phyloP scores from a whole-genome alignment of 106 monocot genomes.

The Triglochin maritima region DNA sequence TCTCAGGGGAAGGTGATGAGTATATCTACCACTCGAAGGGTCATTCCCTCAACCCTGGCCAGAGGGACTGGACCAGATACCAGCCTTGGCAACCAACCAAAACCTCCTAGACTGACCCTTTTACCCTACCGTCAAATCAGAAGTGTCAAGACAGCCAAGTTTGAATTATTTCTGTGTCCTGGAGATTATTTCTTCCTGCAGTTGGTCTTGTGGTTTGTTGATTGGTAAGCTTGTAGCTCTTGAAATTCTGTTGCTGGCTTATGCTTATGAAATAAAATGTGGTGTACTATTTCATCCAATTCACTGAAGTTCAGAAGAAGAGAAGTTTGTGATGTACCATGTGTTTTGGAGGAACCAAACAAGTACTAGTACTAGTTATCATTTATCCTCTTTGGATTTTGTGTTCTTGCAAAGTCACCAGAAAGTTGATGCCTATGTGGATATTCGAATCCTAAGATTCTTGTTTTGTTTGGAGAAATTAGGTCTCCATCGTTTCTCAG shows the following conservation, averaged over 20 bases:
- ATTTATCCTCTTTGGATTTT: too few relatives aligned
- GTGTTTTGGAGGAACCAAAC: too few relatives aligned
- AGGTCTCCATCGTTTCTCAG: too few relatives aligned
- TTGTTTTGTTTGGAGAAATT: too few relatives aligned
- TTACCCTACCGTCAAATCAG: neutral
- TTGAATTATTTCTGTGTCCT: neutral
- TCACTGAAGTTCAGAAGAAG: too few relatives aligned
- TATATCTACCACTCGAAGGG: conserved; percentile 96
- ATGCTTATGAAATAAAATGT: neutral
- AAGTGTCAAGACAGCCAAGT: neutral
- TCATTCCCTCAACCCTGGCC: conserved; percentile 73
- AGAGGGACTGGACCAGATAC: conserved; percentile 83
- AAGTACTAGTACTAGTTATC: too few relatives aligned
- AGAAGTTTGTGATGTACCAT: too few relatives aligned
- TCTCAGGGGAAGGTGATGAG: conserved; percentile 77
- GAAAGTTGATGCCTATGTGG: too few relatives aligned
- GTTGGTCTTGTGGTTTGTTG: neutral
- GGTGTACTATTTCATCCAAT: too few relatives aligned
- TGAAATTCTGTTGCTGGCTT: neutral
- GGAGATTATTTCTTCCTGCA: neutral
- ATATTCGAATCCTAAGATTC: too few relatives aligned
- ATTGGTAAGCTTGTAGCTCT: neutral
- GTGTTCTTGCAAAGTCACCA: too few relatives aligned
- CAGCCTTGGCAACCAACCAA: conserved; percentile 77
- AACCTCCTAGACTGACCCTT: neutral